phyloP scores from a whole-genome alignment of 2,329 filamentous ascomycete genomes.

The Calonectria leucothoes region DNA sequence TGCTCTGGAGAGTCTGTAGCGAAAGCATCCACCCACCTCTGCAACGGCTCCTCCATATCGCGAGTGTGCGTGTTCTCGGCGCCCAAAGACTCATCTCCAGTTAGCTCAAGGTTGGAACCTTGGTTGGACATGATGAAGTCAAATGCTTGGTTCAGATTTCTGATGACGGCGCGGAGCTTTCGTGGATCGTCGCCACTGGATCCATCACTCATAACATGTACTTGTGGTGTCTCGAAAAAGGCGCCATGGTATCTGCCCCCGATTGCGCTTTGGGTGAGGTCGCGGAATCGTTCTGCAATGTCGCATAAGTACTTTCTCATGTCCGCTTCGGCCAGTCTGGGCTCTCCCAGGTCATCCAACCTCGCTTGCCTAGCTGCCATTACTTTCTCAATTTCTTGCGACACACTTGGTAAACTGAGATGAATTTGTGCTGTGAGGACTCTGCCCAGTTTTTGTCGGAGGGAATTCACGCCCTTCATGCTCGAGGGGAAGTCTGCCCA shows the following conservation, averaged over 20 bases:
- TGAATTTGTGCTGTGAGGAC: slow-evolving; percentile 41
- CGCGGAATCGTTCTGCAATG: neutral
- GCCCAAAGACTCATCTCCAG: too few species aligned
- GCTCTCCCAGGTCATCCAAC: neutral
- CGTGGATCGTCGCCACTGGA: neutral
- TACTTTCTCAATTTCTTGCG: neutral
- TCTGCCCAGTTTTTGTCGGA: slow-evolving; percentile 46
- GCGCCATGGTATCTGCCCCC: neutral
- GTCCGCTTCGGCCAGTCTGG: neutral
- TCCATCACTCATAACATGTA: too few species aligned
- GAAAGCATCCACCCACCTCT: neutral
- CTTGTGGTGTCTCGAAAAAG: neutral
- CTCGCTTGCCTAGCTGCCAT: neutral
- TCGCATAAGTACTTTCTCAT: neutral
- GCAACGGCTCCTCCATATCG: neutral
- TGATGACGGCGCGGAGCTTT: slow-evolving; percentile 42
- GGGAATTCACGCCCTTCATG: slow-evolving; percentile 42
- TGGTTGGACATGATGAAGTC: slow-evolving; percentile 29
- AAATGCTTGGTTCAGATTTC: slow-evolving; percentile 42
- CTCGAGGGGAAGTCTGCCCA: slow-evolving; percentile 43
- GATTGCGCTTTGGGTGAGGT: neutral
- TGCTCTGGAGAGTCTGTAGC: slow-evolving; percentile 27
- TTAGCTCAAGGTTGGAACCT: slow-evolving; percentile 17
- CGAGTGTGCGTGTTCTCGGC: neutral
- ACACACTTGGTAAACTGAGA: slow-evolving; percentile 32